These are phyloP conservation scores for Inosperma sp. DNA, from an alignment of 768 basidiomycete species.

Conservation along the genomic window DNA sequence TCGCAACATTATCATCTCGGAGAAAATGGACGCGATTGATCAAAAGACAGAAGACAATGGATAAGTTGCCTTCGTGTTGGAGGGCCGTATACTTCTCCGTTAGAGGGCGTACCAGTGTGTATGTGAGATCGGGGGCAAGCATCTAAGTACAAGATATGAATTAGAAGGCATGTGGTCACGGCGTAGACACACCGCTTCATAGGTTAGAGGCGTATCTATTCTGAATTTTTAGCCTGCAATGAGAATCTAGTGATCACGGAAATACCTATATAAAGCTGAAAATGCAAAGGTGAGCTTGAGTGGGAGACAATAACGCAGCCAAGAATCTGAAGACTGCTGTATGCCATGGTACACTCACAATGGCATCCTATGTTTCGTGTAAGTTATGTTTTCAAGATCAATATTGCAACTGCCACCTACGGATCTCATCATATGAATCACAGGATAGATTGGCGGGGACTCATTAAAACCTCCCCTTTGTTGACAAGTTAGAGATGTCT, in stretches of 20 bases:
- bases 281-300: not conserved
- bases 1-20: conserved; percentile 70
- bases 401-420: conserved; percentile 45
- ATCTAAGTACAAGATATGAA: conserved; percentile 42
- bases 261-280: conserved; percentile 67
- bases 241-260: conserved; percentile 2
- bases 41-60: conserved; percentile 83
- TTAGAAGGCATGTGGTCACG: not conserved
- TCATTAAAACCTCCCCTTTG: conserved; percentile 24
- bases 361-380: conserved; percentile 63
- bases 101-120: conserved; percentile 83
- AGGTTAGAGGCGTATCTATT: conserved; percentile 77
- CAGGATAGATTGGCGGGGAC: conserved; percentile 64
- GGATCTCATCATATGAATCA: conserved; percentile 72
- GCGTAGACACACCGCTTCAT: conserved; percentile 62
- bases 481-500: not conserved
- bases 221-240: conserved; percentile 4
- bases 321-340: not conserved
- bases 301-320: too few species aligned
- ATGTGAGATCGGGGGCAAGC: conserved; percentile 81
- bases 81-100: conserved; percentile 79
- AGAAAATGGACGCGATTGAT: conserved; percentile 83
- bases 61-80: conserved; percentile 70
- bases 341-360: conserved; percentile 36
- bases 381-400: too few species aligned